These are phyloP conservation scores for Malus asiatica DNA, from an alignment of 306 rosid species.

Conservation along the genomic window DNA sequence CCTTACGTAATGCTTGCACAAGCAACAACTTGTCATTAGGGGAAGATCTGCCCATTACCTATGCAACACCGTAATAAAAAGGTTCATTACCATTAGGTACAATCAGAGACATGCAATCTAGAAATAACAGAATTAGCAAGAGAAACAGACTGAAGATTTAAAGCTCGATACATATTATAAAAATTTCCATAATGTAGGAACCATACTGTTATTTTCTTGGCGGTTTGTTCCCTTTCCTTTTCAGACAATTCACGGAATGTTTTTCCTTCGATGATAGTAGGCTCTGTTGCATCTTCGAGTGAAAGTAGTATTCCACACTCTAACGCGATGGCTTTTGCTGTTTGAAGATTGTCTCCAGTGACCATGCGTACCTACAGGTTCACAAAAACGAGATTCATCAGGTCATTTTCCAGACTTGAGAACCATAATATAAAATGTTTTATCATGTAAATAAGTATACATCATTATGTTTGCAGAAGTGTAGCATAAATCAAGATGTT, in stretches of 20 bases:
- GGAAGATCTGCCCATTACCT: conserved; percentile 99
- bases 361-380: conserved; percentile 87
- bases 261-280: conserved; percentile 80
- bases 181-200: conserved; percentile 4
- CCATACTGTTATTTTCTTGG: conserved; percentile 61
- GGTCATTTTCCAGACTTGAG: background rate
- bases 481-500: background rate
- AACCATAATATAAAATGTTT: background rate
- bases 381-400: conserved; percentile 12
- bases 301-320: conserved; percentile 92
- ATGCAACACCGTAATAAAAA: conserved; percentile 11
- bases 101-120: background rate
- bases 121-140: background rate
- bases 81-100: background rate
- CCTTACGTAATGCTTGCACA: conserved; percentile 90
- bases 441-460: background rate
- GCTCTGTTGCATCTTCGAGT: conserved; percentile 61
- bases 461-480: background rate
- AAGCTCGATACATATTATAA: too few relatives aligned
- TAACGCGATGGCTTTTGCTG: conserved; percentile 90
- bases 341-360: conserved; percentile 91
- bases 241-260: conserved; percentile 68
- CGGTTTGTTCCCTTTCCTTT: conserved; percentile 64
- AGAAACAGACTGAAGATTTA: conserved; percentile 18
- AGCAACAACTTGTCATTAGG: conserved; percentile 98